phyloP scores from a whole-genome alignment of 2,329 filamentous ascomycete species.

The Pezicula neosporulosa region DNA sequence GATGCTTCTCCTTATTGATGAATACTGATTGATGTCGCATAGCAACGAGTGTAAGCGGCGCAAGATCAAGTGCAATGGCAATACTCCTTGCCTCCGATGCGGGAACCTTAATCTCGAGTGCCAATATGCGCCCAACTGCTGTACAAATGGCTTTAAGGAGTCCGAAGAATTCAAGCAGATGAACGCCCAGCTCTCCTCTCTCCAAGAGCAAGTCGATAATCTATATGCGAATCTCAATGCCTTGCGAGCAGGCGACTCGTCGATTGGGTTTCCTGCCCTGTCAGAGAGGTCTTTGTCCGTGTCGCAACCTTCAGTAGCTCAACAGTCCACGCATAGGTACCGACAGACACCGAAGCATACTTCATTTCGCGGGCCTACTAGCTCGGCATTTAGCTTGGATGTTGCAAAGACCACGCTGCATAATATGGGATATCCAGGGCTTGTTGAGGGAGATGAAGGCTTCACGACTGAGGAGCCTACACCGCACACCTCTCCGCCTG shows the following conservation, averaged over 20 bases:
- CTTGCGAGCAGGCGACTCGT: slow-evolving; percentile 43
- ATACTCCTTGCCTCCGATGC: slow-evolving; percentile 64
- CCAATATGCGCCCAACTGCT: slow-evolving; percentile 64
- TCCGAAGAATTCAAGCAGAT: slow-evolving; percentile 82
- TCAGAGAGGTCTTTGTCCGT: slow-evolving; percentile 24
- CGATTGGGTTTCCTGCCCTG: slow-evolving; percentile 2
- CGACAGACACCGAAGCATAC: slow-evolving; percentile 34
- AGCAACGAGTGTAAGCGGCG: slow-evolving; percentile 74
- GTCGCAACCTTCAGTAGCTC: slow-evolving; percentile 15
- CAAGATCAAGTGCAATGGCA: slow-evolving; percentile 73
- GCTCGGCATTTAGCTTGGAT: slow-evolving; percentile 79
- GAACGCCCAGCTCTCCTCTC: slow-evolving; percentile 65
- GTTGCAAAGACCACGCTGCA: slow-evolving; percentile 84
- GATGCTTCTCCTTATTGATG: not conserved
- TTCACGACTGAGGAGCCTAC: slow-evolving; percentile 48
- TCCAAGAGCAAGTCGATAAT: slow-evolving; percentile 82
- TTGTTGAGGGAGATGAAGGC: slow-evolving; percentile 61
- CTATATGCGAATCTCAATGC: slow-evolving; percentile 70
- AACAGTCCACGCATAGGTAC: slow-evolving; percentile 11
- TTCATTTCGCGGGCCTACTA: slow-evolving; percentile 80
- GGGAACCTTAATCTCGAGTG: slow-evolving; percentile 65
- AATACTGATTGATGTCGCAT: not conserved
- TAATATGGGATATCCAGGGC: slow-evolving; percentile 78
- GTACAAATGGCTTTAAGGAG: slow-evolving; percentile 80
- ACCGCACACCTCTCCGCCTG: slow-evolving; percentile 28